Percentiles rank a stretch among this genome's conserved stretches.
These are phyloP conservation scores for Candida vartiovaarae DNA, from an alignment of 805 yeast genomes.

Conservation along the genomic window DNA sequence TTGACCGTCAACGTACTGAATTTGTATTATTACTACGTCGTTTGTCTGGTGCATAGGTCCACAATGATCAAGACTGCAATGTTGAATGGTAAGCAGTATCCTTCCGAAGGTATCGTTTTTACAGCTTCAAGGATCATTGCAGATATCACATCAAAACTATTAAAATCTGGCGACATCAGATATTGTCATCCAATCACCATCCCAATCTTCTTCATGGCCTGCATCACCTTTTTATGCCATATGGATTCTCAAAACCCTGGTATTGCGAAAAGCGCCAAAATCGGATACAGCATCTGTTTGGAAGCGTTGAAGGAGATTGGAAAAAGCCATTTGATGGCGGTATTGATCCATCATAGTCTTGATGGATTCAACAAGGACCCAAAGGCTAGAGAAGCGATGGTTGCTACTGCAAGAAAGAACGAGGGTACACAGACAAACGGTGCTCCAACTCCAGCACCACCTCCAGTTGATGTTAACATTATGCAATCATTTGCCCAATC, in stretches of 20 bases:
- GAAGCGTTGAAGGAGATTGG: conserved; percentile 33
- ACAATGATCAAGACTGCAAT: conserved; percentile 41
- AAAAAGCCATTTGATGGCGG: conserved; percentile 46
- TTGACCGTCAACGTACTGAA: conserved; percentile 53
- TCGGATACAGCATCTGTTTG: conserved; percentile 26
- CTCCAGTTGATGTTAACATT: conserved; percentile 1
- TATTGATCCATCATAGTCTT: conserved; percentile 44
- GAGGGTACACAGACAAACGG: conserved; percentile 6
- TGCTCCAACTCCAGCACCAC: conserved; percentile 11
- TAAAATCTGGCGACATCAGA: conserved; percentile 40
- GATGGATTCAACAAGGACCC: conserved; percentile 33
- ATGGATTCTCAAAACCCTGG: conserved; percentile 33
- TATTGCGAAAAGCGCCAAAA: conserved; percentile 31
- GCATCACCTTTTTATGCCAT: conserved; percentile 68
- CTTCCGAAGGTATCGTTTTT: conserved; percentile 57
- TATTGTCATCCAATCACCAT: conserved; percentile 54
- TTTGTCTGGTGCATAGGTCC: conserved; percentile 65
- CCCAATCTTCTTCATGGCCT: conserved; percentile 54
- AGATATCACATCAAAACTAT: conserved; percentile 49
- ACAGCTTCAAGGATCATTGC: conserved; percentile 76
- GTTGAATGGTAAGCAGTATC: conserved; percentile 24
- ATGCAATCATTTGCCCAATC: conserved; percentile 1
- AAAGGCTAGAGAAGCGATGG: conserved; percentile 19
- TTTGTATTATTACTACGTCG: conserved; percentile 65
- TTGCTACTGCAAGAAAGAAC: conserved; percentile 10